Base-by-base conservation (phyloP, 805 yeast genomes). In the Dipodascus geniculatus region DNA sequence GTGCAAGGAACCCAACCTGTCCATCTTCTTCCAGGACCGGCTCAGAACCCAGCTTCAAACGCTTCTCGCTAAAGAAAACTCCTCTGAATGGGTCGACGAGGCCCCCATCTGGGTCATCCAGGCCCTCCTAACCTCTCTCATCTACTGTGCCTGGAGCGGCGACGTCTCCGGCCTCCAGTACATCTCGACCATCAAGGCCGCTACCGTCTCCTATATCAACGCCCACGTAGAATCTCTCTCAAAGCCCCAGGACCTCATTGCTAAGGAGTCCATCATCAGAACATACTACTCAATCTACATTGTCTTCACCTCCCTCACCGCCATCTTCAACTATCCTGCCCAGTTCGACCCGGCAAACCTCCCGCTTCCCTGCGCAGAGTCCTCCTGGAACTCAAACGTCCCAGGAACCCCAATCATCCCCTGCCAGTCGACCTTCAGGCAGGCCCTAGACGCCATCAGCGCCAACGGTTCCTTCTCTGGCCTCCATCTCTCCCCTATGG, bases 331-430 rank as follows among this genome's bases (percentile, higher is more conserved):
- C 51, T 64, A 62, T 48, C 61, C 66, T 9, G 56, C 65, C 1
- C 55, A 61, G 9, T 53, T 65, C 24, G 31, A 57, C 47, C 59
- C 60, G n/a, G 50, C 48, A 11, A 54, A 55, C 42, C 49, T 63
- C 14, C 53, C 57, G 17, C 55, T 67, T 28, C 71, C 71, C 3
- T 64, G 69, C 54, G 60, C 65, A 3, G 71, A 67, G 54, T 51
- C 52, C 3, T 55, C 61, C 14, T 67, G 71, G 71, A 61, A 60
- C 52, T 55, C 63, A 38, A 42, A 51, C 19, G 62, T 60, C 48
- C 54, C 55, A 3, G 62, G 67, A 66, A 31, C 53, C 17, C 53
- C 56, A 31, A 50, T 3, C 47, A 55, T 16, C 47, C 44, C 35
- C 44, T 42, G 54, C 22, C 54, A 54, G 8, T 33, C 50, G 33